These are phyloP conservation scores for Tylopilus intermedius DNA, from an alignment of 768 basidiomycete species.

Conservation along the genomic window DNA sequence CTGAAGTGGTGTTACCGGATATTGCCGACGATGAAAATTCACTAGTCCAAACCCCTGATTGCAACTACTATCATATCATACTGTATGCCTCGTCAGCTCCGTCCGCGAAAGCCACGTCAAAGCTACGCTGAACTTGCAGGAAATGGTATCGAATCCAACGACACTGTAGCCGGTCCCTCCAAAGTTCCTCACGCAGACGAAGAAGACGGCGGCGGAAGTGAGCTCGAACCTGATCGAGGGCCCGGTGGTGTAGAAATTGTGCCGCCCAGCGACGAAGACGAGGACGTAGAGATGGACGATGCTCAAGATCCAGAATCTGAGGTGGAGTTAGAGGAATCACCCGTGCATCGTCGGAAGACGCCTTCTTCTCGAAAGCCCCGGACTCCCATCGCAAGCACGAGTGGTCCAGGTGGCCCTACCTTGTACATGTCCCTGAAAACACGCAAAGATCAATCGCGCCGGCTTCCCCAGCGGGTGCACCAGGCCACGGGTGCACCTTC, in stretches of 20 bases:
- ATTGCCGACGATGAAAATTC: too few species aligned
- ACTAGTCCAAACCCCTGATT: too few species aligned
- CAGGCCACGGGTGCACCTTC: slow-evolving; percentile 3
- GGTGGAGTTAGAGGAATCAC: slow-evolving; percentile 9
- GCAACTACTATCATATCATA: not conserved
- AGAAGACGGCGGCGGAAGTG: slow-evolving; percentile 44
- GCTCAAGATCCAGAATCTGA: slow-evolving; percentile 12
- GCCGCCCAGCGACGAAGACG: slow-evolving; percentile 32
- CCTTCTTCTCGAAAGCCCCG: slow-evolving; percentile 3
- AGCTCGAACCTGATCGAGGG: slow-evolving; percentile 45
- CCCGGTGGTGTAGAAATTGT: slow-evolving; percentile 27
- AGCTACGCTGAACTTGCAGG: slow-evolving; percentile 44
- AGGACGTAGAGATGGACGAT: slow-evolving; percentile 22
- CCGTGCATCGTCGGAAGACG: slow-evolving; percentile 11
- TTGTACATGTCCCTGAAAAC: slow-evolving; percentile 6
- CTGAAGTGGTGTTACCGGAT: too few species aligned
- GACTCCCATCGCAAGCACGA: not conserved
- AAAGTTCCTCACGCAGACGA: slow-evolving; percentile 13
- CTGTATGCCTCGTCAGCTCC: slow-evolving; percentile 52
- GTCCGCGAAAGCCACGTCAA: slow-evolving; percentile 48
- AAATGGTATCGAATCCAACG: slow-evolving; percentile 29
- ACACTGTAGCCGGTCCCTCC: slow-evolving; percentile 41
- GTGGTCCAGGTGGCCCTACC: not conserved
- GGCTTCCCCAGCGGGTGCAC: slow-evolving; percentile 17
- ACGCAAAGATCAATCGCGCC: slow-evolving; percentile 14